Base-by-base conservation (phyloP, 345 rosid species). In the Eucalyptus tenuipes region DNA sequence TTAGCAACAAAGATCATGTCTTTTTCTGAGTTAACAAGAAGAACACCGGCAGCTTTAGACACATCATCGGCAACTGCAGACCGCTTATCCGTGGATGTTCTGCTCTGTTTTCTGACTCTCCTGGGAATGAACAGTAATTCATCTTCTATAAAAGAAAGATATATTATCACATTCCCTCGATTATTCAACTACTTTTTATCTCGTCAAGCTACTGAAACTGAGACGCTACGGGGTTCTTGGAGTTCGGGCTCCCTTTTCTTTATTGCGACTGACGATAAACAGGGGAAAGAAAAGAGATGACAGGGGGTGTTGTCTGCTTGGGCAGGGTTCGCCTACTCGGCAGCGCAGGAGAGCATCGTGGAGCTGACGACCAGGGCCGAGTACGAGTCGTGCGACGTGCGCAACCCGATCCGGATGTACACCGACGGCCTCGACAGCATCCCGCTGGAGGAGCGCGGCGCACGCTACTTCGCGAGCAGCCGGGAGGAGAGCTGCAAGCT, bases 291-390 rank as follows among this genome's bases (percentile, higher is more conserved):
- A 64, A 31, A 64, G 75, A n/a, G 40, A 64, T 64, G 75, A 64
- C n/a, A n/a, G 3, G 2, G 31, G 33, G 33, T 52, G 49, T 25
- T 1, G 33, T 50, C 10, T 18, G 12, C 27, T 27, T 33, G 80
- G 22, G 55, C 89, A 95, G 98, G 95, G 96, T 93, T 95, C 89
- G 86, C 93, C 87, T 93, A 93, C 94, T 93, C 94, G 8, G 92
- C 90, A 33, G 94, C 94, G 2, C 90, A 91, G 49, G 96, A 92
- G 85, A 90, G 90, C 86, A 84, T 95, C 47, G 91, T 89, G 42
- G 98, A 95, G 95, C 90, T 94, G 17, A 85, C 61, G 91, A 92
- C 88, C 82, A 90, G 89, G 88, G 94, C 87, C 53, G 96, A 95
- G 66, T 95, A 94, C 49, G 91, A 92, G 80, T 87, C 94, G 88